These are phyloP conservation scores for Glycine tomentella DNA, from an alignment of 306 rosid species.

Conservation along the genomic window DNA sequence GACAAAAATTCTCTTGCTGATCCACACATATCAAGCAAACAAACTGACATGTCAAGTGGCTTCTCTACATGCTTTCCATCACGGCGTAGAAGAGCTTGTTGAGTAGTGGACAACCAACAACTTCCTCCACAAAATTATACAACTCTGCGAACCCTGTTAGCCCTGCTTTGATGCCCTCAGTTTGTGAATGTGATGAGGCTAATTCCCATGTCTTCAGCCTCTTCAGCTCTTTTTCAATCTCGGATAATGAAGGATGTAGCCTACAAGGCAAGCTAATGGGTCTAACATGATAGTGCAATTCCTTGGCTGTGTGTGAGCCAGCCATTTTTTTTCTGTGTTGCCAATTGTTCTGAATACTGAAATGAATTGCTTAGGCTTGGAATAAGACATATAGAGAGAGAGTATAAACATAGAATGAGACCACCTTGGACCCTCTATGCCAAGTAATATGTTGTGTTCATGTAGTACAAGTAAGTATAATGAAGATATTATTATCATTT, in stretches of 20 bases:
- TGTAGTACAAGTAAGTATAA: neutral
- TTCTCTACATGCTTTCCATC: slow-evolving; percentile 52
- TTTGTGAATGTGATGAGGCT: neutral
- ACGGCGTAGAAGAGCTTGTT: slow-evolving; percentile 48
- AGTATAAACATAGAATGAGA: slow-evolving; percentile 23
- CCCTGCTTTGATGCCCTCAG: slow-evolving; percentile 49
- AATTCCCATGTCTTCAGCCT: slow-evolving; percentile 51
- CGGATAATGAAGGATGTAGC: slow-evolving; percentile 52
- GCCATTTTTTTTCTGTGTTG: slow-evolving; percentile 31
- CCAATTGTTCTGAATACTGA: slow-evolving; percentile 12
- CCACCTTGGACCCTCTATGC: slow-evolving; percentile 38
- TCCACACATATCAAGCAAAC: slow-evolving; percentile 66
- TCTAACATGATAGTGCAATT: slow-evolving; percentile 57
- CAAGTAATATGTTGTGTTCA: slow-evolving; percentile 39
- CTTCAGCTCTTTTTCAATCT: slow-evolving; percentile 50
- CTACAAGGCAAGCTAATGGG: slow-evolving; percentile 79
- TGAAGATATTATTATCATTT: slow-evolving; percentile 22
- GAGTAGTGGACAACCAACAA: slow-evolving; percentile 51
- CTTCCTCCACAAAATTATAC: slow-evolving; percentile 56
- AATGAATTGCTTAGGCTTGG: slow-evolving; percentile 29
- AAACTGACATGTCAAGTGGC: slow-evolving; percentile 60
- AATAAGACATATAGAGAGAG: neutral
- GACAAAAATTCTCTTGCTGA: slow-evolving; percentile 61
- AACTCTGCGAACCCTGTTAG: slow-evolving; percentile 58
- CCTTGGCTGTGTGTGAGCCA: slow-evolving; percentile 4